Evolutionary conservation across 192 early-diverging fungal species (phyloP), one percentile per base, ranked within the genome.

Genomic region (Coemansia sp.): DNA sequence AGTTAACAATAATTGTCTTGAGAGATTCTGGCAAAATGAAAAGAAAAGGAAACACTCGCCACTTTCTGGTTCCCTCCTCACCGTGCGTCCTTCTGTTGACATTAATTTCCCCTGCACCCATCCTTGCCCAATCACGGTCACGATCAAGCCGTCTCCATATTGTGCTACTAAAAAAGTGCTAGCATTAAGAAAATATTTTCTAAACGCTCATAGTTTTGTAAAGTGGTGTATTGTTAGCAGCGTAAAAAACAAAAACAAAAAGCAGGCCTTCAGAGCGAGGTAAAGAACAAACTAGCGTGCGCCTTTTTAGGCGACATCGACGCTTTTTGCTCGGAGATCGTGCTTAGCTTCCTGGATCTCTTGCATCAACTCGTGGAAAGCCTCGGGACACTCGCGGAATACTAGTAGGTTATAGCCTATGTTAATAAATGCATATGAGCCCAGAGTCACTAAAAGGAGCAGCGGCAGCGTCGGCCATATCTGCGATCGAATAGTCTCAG

Each of bases 311-410:
- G 76, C 48, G 9, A 80, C 48, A 54, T 82, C 68, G 26, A 94
- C 82, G 51, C 89, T 88, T 59, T 86, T 88, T 30, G 84, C 78
- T 27, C 87, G 85, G 54, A 95, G 77, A 74, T 95, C 91, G 49
- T 68, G 73, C 71, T 93, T 93, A 21, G 93, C 93, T 70, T 85
- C 81, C 51, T 86, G 77, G 58, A 95, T 94, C 84, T 95, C 89
- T 88, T 95, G 84, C 68, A 55, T 53, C 26, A 98, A 85, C 67
- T 91, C 90, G 30, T 85, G 73, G 76, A 91, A 90, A 7, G 94
- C 96, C 54, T 93, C 93, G 47, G 93, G 91, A 76, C 94, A 95
- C 67, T 98, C 93, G 23, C 92, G 84, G 78, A 98, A 98, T 1
- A 87, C 93, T 38, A 91, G 65, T 47, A 98, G 83, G 50, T 89